phyloP scores from a whole-genome alignment of 1,284 basidiomycete species.

The Tilletia caries region DNA sequence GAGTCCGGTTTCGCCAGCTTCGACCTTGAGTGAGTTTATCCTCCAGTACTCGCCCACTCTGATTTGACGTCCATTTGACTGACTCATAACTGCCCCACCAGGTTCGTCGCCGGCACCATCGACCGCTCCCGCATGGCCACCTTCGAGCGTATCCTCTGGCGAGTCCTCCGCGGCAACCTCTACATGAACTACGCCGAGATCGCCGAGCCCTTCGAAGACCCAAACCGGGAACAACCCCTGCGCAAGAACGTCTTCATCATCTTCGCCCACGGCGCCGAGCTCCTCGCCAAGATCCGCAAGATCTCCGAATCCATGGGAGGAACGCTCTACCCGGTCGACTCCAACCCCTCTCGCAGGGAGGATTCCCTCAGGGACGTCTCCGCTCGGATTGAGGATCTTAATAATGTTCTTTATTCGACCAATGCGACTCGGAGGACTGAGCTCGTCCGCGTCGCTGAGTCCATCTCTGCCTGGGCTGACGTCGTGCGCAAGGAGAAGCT shows the following conservation, averaged over 20 bases:
- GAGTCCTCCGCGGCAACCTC: constrained; percentile 92
- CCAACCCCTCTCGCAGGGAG: constrained; percentile 84
- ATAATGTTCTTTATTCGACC: constrained; percentile 69
- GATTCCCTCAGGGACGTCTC: constrained; percentile 86
- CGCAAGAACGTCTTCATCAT: constrained; percentile 98
- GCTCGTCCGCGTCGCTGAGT: constrained; percentile 80
- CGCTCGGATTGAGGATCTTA: constrained; percentile 84
- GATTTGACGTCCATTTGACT: constrained; percentile 14
- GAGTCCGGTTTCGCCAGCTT: constrained; percentile 58
- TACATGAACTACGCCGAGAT: constrained; percentile 99
- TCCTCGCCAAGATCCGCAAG: constrained; percentile 95
- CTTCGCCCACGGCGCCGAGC: constrained; percentile 90
- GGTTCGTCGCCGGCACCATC: constrained; percentile 93
- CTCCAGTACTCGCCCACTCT: not conserved
- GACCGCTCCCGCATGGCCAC: constrained; percentile 86
- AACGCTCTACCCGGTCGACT: constrained; percentile 91
- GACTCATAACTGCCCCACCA: constrained; percentile 44
- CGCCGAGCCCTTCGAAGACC: constrained; percentile 83
- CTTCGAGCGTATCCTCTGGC: constrained; percentile 97
- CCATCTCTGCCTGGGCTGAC: constrained; percentile 84
- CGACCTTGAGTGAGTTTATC: constrained; percentile 62
- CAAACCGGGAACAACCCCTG: constrained; percentile 60
- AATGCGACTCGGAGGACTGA: constrained; percentile 72
- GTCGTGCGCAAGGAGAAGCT: constrained; percentile 92
- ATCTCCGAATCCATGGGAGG: constrained; percentile 98